phyloP scores from a whole-genome alignment of 2,329 filamentous ascomycete genomes.

The Polytolypa hystricis region DNA sequence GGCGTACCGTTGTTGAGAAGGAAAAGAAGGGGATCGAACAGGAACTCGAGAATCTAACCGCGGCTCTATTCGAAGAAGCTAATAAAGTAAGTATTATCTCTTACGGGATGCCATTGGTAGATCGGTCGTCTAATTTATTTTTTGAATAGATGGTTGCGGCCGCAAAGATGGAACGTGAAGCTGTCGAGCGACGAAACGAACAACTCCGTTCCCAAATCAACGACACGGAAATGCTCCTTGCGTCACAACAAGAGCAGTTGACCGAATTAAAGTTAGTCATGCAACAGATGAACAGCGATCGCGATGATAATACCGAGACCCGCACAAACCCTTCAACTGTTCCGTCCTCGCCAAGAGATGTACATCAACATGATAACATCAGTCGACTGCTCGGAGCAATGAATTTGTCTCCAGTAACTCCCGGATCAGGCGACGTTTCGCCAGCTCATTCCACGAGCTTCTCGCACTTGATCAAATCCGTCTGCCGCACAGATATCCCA shows the following conservation, averaged over 20 bases:
- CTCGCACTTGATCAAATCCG: slow-evolving; percentile 68
- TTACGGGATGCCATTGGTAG: neutral
- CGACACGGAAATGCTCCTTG: slow-evolving; percentile 75
- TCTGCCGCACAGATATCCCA: slow-evolving; percentile 69
- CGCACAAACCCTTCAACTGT: slow-evolving; percentile 56
- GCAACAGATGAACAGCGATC: slow-evolving; percentile 62
- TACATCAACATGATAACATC: slow-evolving; percentile 43
- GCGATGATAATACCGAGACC: slow-evolving; percentile 59
- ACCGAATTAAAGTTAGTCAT: slow-evolving; percentile 84
- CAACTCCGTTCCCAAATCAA: slow-evolving; percentile 74
- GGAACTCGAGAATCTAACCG: slow-evolving; percentile 81
- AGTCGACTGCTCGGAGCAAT: slow-evolving; percentile 51
- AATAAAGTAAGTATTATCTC: slow-evolving; percentile 53
- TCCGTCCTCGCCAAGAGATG: slow-evolving; percentile 67
- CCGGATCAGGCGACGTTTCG: slow-evolving; percentile 41
- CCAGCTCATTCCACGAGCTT: slow-evolving; percentile 61
- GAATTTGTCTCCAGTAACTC: slow-evolving; percentile 40
- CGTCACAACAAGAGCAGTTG: slow-evolving; percentile 86
- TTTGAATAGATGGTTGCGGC: slow-evolving; percentile 73
- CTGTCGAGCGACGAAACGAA: slow-evolving; percentile 72
- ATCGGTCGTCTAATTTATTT: slow-evolving; percentile 8
- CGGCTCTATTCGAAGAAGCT: slow-evolving; percentile 92
- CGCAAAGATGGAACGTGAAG: slow-evolving; percentile 75
- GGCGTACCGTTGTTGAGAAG: slow-evolving; percentile 56
- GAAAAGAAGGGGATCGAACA: slow-evolving; percentile 85